Conservation (phyloP, 306 rosid species). For the Cucumis sativus region Cucumber_9930_V3 NC_026660.2:21563501-21564000, state of each 20-base stretch:
- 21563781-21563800: conserved; percentile 1
- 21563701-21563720: not conserved
- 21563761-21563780: conserved; percentile 1
- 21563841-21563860: not conserved
- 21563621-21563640: conserved; percentile 1
- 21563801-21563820: not conserved
- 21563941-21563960: conserved; percentile 26
- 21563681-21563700: conserved; percentile 14
- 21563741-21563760: conserved; percentile 8
- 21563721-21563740: not conserved
- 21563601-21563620: not conserved
- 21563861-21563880: conserved; percentile 8
- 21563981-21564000: not conserved
- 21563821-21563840: conserved; percentile 5
- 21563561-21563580: not conserved
- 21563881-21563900: conserved; percentile 21
- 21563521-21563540: conserved; percentile 13
- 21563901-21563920: conserved; percentile 24
- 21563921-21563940: conserved; percentile 29
- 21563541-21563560: conserved; percentile 5
- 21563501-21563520: conserved; percentile 12
- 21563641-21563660: conserved; percentile 4
- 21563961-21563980: not conserved
- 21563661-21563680: conserved; percentile 1
- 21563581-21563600: not conserved